These are phyloP conservation scores for Sabuloglossum arenarium DNA, from an alignment of 495 filamentous ascomycete species.

Conservation along the genomic window DNA sequence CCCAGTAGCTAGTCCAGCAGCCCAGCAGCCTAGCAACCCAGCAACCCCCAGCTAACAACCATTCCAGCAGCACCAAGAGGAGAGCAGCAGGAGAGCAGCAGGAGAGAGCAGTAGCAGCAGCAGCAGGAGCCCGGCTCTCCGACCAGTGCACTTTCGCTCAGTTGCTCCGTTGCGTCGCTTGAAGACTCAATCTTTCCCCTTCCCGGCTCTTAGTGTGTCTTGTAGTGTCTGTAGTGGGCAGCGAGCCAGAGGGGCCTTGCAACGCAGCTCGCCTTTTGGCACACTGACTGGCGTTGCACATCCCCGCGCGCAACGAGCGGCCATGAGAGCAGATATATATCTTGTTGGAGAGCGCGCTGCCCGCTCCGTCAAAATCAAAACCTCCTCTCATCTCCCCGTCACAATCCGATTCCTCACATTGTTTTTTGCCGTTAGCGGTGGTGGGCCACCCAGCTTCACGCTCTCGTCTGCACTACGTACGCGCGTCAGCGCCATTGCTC, in stretches of 20 bases:
- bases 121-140: neutral
- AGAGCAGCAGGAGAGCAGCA: too few species aligned
- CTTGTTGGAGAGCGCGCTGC: neutral
- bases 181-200: neutral
- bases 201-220: neutral
- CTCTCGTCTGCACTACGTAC: neutral
- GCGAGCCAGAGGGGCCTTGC: neutral
- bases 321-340: neutral
- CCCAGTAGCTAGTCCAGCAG: neutral
- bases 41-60: neutral
- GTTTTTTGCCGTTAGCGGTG: neutral
- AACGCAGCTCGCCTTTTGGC: neutral
- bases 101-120: too few species aligned
- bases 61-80: too few species aligned
- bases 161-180: neutral
- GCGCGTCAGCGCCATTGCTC: neutral
- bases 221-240: too few species aligned
- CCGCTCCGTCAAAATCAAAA: neutral
- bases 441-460: neutral
- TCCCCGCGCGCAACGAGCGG: neutral
- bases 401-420: conserved; percentile 1
- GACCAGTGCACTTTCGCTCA: too few species aligned
- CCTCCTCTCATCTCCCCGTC: neutral
- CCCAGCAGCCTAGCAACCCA: neutral
- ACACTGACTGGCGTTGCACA: neutral